These are phyloP conservation scores for Neurospora sp. DNA, from an alignment of 495 filamentous ascomycete genomes.

Conservation along the genomic window DNA sequence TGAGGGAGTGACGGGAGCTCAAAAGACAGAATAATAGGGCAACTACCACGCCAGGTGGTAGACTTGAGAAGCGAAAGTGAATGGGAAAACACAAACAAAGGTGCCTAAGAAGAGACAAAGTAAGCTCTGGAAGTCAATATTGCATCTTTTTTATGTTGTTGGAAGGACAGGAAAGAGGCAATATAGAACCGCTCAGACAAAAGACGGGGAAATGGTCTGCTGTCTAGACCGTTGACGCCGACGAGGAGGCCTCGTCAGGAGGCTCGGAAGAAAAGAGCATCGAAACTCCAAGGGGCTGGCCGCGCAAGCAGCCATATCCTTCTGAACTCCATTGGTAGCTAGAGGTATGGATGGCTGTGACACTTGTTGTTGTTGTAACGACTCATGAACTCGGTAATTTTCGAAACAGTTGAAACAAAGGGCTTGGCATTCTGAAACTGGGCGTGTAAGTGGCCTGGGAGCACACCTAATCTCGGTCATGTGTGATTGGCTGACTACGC, in stretches of 20 bases:
- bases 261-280: background rate
- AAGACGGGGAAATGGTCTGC: background rate
- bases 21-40: constrained; percentile 11
- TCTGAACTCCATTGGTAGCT: background rate
- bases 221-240: background rate
- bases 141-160: background rate
- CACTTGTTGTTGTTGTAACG: background rate
- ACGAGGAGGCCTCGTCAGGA: background rate
- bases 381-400: background rate
- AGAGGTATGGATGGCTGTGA: background rate
- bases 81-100: constrained; percentile 10
- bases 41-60: constrained; percentile 16
- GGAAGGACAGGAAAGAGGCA: background rate
- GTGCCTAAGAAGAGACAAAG: background rate
- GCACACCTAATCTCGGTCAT: background rate
- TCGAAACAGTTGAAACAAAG: background rate
- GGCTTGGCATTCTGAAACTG: background rate
- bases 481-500: background rate
- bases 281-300: background rate
- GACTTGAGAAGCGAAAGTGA: constrained; percentile 6
- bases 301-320: background rate
- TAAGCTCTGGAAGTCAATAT: background rate
- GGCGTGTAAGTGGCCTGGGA: background rate
- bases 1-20: constrained; percentile 26
- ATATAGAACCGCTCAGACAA: background rate